Percentiles rank a stretch among this genome's conserved stretches.
phyloP scores from a whole-genome alignment of 495 filamentous ascomycete species.

The Aspergillus sclerotioniger region DNA sequence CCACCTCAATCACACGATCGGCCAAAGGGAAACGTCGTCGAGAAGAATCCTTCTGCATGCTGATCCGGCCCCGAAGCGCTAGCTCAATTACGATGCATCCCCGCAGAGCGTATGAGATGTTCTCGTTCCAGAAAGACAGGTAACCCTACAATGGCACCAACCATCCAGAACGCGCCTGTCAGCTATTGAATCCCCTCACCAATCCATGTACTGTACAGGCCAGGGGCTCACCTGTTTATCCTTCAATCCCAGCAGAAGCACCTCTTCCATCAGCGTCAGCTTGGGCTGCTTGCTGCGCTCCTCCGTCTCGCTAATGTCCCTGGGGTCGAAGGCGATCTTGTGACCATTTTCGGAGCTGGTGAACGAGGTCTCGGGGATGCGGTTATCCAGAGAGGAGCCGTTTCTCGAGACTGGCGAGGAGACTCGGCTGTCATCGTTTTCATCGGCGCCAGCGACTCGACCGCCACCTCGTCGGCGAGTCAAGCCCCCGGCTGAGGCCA shows the following conservation, averaged over 20 bases:
- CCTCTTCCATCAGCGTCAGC: conserved; percentile 97
- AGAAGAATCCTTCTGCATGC: conserved; percentile 97
- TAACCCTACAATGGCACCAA: conserved; percentile 67
- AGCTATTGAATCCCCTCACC: conserved; percentile 17
- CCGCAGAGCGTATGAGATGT: conserved; percentile 95
- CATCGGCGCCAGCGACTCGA: conserved; percentile 53
- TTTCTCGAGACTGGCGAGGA: conserved; percentile 65
- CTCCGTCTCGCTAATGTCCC: conserved; percentile 94
- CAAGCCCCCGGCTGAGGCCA: conserved; percentile 69
- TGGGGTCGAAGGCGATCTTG: conserved; percentile 96
- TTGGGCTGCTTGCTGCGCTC: conserved; percentile 98
- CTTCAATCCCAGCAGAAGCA: conserved; percentile 89
- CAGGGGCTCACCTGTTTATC: conserved; percentile 81
- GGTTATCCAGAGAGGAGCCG: conserved; percentile 58
- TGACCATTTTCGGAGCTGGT: conserved; percentile 93
- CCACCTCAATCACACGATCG: conserved; percentile 91
- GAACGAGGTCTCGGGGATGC: conserved; percentile 83
- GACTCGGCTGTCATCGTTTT: conserved; percentile 66
- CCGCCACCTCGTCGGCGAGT: conserved; percentile 74
- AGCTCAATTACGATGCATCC: conserved; percentile 98
- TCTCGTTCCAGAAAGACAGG: conserved; percentile 99
- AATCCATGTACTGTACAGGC: background rate
- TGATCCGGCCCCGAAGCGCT: conserved; percentile 91
- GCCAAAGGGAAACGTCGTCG: conserved; percentile 87
- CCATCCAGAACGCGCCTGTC: conserved; percentile 14